Conservation (phyloP, 352 stramenopile genomes). For the Pythium rhizo-oryzae region DNA sequence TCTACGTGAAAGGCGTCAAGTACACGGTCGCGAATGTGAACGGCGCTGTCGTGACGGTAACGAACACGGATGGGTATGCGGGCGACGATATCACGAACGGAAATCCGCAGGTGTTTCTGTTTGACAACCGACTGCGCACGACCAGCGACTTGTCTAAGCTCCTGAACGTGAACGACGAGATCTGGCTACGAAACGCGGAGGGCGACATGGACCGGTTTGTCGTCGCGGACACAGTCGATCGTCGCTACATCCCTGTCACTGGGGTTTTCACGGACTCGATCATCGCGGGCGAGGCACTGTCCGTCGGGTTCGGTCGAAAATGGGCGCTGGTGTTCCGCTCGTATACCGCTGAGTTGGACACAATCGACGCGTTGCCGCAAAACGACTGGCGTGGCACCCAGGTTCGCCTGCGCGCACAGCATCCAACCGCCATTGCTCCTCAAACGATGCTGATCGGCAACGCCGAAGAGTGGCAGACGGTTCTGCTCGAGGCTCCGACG, state of each 20-base stretch:
- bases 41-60: slow-evolving; percentile 37
- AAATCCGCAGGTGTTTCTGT: slow-evolving; percentile 45
- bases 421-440: slow-evolving; percentile 37
- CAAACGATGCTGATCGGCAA: slow-evolving; percentile 60
- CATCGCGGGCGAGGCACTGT: slow-evolving; percentile 36
- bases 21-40: slow-evolving; percentile 40
- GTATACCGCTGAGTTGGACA: slow-evolving; percentile 54
- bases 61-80: slow-evolving; percentile 28
- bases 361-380: slow-evolving; percentile 56
- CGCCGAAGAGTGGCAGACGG: slow-evolving; percentile 49
- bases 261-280: slow-evolving; percentile 51
- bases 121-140: slow-evolving; percentile 67
- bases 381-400: slow-evolving; percentile 64
- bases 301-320: slow-evolving; percentile 47
- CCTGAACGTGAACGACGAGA: slow-evolving; percentile 39
- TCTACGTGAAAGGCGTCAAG: slow-evolving; percentile 43
- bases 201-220: slow-evolving; percentile 57
- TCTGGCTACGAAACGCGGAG: slow-evolving; percentile 54
- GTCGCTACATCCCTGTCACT: slow-evolving; percentile 47
- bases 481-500: slow-evolving; percentile 48
- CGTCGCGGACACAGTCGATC: slow-evolving; percentile 26
- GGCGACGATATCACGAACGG: slow-evolving; percentile 36
- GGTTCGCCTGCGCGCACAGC: slow-evolving; percentile 49
- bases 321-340: slow-evolving; percentile 79
- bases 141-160: slow-evolving; percentile 52